Percentiles rank a stretch among this genome's conserved stretches.
Evolutionary conservation across 176 grass and related monocot genomes (phyloP).

Genomic region (Lolium multiflorum): DNA sequence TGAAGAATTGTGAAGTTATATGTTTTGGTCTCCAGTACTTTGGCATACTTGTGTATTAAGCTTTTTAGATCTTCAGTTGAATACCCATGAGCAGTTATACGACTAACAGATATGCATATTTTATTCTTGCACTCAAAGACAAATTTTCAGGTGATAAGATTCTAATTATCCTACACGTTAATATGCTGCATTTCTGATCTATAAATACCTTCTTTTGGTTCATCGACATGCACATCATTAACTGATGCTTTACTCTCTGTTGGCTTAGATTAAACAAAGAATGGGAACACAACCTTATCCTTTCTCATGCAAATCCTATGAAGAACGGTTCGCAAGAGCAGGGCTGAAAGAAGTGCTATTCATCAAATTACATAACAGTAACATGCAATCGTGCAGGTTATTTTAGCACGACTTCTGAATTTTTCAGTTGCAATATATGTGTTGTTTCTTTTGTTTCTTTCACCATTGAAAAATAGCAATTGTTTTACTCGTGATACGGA

Average conservation of each 20-base stretch:
- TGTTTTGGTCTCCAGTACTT: too few relatives aligned
- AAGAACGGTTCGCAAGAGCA: background rate
- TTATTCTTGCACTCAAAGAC: too few relatives aligned
- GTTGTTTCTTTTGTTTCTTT: background rate
- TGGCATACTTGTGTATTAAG: too few relatives aligned
- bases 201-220: background rate
- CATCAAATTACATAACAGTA: background rate
- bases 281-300: background rate
- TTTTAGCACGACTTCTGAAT: background rate
- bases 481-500: background rate
- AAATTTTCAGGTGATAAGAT: too few relatives aligned
- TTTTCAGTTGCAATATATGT: background rate
- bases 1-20: too few relatives aligned
- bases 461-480: background rate
- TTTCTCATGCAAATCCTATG: background rate
- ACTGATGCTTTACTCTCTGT: too few relatives aligned
- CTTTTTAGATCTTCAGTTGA: too few relatives aligned
- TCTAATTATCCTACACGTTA: background rate
- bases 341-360: background rate
- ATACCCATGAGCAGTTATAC: too few relatives aligned
- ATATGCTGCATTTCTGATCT: background rate
- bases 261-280: background rate
- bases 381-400: background rate
- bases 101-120: too few relatives aligned
- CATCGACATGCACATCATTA: background rate